phyloP scores from a whole-genome alignment of 768 basidiomycete genomes.

The Trametes cubensis region DNA sequence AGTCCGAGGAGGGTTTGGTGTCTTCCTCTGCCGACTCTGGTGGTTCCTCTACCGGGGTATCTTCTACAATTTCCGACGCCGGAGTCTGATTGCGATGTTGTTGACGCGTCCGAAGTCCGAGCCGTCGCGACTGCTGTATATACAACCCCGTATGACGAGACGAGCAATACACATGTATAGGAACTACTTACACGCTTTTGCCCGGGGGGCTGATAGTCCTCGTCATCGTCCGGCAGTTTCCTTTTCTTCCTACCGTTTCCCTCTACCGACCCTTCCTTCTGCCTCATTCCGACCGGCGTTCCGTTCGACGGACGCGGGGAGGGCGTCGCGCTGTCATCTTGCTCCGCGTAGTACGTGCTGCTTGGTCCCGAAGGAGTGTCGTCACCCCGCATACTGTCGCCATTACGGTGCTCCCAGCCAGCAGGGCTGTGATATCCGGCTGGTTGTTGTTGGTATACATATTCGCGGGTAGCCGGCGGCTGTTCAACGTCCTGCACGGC shows the following conservation, averaged over 20 bases:
- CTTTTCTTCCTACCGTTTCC: conserved; percentile 48
- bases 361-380: conserved; percentile 42
- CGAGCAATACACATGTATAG: conserved; percentile 5
- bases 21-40: conserved; percentile 44
- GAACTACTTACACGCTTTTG: conserved; percentile 57
- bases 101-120: conserved; percentile 42
- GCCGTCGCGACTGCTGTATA: conserved; percentile 33
- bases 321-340: conserved; percentile 36
- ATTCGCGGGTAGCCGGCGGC: conserved; percentile 36
- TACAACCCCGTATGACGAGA: neutral
- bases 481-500: conserved; percentile 31
- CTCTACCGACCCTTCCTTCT: conserved; percentile 25
- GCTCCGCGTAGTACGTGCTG: conserved; percentile 39
- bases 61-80: conserved; percentile 26
- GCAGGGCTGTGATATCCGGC: conserved; percentile 42
- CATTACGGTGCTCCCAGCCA: conserved; percentile 43
- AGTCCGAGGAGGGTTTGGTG: conserved; percentile 66
- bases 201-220: conserved; percentile 54
- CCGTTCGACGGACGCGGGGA: conserved; percentile 30
- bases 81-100: conserved; percentile 32
- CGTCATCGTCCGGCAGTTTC: conserved; percentile 53
- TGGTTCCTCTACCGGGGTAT: conserved; percentile 33
- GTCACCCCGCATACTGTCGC: conserved; percentile 42
- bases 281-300: conserved; percentile 19
- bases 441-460: conserved; percentile 45